Evolutionary conservation across 257 asterid species (phyloP).

Genomic region (Ophiorrhiza pumila): DNA sequence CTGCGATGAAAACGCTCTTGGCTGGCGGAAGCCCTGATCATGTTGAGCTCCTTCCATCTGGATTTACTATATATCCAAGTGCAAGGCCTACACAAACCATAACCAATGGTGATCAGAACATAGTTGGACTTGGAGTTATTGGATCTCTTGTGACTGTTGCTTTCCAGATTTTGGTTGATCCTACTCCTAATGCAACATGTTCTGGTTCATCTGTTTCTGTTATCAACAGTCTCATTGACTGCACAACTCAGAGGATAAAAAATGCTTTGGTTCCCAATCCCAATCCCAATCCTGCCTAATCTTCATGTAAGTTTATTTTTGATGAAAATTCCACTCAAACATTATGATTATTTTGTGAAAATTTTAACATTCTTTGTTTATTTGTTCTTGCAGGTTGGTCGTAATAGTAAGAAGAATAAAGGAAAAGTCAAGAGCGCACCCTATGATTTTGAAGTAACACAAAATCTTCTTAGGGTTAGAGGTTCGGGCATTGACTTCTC

Average conservation of each 20-base stretch:
- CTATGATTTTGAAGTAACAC: not conserved
- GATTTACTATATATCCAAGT: constrained; percentile 59
- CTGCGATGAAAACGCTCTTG: not conserved
- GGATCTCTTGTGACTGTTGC: constrained; percentile 52
- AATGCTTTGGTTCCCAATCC: constrained; percentile 16
- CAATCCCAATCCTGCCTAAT: not conserved
- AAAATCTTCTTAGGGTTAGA: not conserved
- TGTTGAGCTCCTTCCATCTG: constrained; percentile 48
- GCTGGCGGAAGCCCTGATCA: constrained; percentile 27
- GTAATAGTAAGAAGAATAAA: not conserved
- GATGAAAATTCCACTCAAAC: too few species aligned
- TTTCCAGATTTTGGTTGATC: constrained; percentile 47
- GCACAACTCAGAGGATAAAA: constrained; percentile 40
- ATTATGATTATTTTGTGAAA: not conserved
- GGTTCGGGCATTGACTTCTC: constrained; percentile 29
- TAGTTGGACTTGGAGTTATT: constrained; percentile 13
- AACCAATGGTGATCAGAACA: not conserved
- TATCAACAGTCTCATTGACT: constrained; percentile 27
- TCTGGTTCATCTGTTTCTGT: constrained; percentile 31
- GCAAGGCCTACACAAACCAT: constrained; percentile 24
- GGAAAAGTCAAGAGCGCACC: constrained; percentile 29
- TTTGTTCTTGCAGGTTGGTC: constrained; percentile 3
- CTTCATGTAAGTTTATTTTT: not conserved
- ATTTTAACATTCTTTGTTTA: not conserved
- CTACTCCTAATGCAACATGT: constrained; percentile 28